Conservation (phyloP, 2,329 filamentous ascomycete genomes). For the Huntiella decipiens region DNA sequence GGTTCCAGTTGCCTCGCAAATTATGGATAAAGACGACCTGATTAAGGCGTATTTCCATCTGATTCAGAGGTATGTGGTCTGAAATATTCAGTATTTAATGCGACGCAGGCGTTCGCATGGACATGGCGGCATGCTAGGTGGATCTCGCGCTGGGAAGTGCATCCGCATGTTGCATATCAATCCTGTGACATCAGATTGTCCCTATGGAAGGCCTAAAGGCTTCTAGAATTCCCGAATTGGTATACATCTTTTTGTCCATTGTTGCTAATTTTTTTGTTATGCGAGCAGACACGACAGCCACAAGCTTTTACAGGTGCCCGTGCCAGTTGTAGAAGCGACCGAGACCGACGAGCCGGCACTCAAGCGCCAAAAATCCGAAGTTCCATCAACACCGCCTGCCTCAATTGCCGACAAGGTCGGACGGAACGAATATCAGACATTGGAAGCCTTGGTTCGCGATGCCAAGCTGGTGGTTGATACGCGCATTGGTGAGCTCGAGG, state of each 20-base stretch:
- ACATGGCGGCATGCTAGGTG: too few species aligned
- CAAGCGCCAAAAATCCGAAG: slow-evolving; percentile 41
- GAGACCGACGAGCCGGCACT: slow-evolving; percentile 30
- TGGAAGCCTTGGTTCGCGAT: slow-evolving; percentile 47
- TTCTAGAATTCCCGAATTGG: too few species aligned
- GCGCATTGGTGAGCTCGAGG: slow-evolving; percentile 29
- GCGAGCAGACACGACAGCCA: slow-evolving; percentile 29
- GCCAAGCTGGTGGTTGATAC: slow-evolving; percentile 29
- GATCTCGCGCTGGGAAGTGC: too few species aligned
- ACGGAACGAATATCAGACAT: slow-evolving; percentile 32
- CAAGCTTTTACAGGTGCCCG: slow-evolving; percentile 20
- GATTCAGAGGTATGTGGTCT: slow-evolving; percentile 20
- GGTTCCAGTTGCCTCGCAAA: neutral
- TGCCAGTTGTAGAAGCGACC: slow-evolving; percentile 34
- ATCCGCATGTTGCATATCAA: too few species aligned
- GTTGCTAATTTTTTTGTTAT: neutral
- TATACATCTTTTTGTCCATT: too few species aligned
- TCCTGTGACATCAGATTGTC: too few species aligned
- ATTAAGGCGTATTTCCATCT: slow-evolving; percentile 22
- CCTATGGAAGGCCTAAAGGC: too few species aligned
- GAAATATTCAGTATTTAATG: neutral
- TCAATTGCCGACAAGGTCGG: slow-evolving; percentile 36
- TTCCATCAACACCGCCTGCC: slow-evolving; percentile 18
- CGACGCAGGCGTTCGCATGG: too few species aligned
- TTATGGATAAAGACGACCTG: slow-evolving; percentile 18